These are phyloP conservation scores for Linnemannia elongata DNA, from an alignment of 192 early-diverging fungal species.

Conservation along the genomic window DNA sequence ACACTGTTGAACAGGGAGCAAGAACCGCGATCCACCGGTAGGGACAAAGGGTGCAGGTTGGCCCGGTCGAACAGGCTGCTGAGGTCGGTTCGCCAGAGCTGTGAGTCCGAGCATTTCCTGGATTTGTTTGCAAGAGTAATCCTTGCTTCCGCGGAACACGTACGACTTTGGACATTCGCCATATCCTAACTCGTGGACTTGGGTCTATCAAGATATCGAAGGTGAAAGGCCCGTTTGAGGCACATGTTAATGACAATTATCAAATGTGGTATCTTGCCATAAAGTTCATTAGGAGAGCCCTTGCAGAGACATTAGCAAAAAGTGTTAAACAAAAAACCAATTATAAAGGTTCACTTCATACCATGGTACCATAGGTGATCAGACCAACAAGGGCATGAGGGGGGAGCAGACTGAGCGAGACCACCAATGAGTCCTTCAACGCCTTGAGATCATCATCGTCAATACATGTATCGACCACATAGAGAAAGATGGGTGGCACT, in stretches of 20 bases:
- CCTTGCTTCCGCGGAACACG: constrained; percentile 97
- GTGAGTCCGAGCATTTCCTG: constrained; percentile 97
- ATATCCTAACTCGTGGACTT: constrained; percentile 97
- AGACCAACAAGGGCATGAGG: constrained; percentile 93
- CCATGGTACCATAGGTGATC: constrained; percentile 98
- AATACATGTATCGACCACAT: constrained; percentile 97
- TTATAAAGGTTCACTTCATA: constrained; percentile 41
- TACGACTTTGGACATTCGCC: constrained; percentile 97
- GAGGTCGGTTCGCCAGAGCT: constrained; percentile 55
- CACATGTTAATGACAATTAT: neutral
- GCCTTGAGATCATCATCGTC: constrained; percentile 96
- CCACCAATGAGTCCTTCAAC: constrained; percentile 92
- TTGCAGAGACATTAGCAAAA: neutral
- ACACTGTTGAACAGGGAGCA: constrained; percentile 93
- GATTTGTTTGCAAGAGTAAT: constrained; percentile 94
- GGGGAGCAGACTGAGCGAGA: constrained; percentile 93
- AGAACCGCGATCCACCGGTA: constrained; percentile 78
- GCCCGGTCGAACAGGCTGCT: constrained; percentile 59
- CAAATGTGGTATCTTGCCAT: neutral
- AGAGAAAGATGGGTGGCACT: constrained; percentile 95
- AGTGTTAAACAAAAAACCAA: neutral
- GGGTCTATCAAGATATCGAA: constrained; percentile 66
- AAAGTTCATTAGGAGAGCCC: neutral
- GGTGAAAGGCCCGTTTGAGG: neutral
- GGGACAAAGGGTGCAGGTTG: constrained; percentile 52